Percentiles rank a stretch among this genome's conserved stretches.
Conservation (phyloP, 2,329 filamentous ascomycete genomes). For the Fusarium tanahbumbuense region DNA sequence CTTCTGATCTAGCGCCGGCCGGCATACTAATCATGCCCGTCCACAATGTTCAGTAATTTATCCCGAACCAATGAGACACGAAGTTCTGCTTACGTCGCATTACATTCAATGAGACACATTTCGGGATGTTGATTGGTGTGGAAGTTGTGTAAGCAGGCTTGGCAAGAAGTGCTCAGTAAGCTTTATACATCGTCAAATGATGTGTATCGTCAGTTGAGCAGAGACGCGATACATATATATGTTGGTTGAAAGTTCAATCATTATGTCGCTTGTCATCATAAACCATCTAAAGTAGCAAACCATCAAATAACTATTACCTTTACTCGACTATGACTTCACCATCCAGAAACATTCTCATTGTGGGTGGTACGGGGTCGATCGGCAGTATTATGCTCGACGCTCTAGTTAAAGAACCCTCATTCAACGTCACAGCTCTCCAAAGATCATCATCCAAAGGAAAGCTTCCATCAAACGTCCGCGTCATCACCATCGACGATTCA, state of each 20-base stretch:
- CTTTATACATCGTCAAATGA: background rate
- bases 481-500: slow-evolving; percentile 7
- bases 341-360: slow-evolving; percentile 4
- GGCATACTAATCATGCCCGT: background rate
- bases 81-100: background rate
- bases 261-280: accelerated
- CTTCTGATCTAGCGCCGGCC: background rate
- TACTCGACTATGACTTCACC: slow-evolving; percentile 13
- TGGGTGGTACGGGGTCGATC: background rate
- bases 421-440: background rate
- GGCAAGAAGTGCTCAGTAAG: background rate
- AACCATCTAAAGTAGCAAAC: no score
- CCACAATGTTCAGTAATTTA: background rate
- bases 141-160: background rate
- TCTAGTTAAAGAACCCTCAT: background rate
- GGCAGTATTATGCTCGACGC: slow-evolving; percentile 3
- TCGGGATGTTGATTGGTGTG: background rate
- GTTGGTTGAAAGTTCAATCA: accelerated
- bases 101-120: background rate
- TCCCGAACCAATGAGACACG: background rate
- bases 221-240: background rate
- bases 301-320: no score
- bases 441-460: slow-evolving; percentile 9
- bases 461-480: background rate
- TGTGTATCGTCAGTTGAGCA: no score